Conservation (phyloP, 164 flowering plant species). For the Chloranthus sessilifolius region DNA sequence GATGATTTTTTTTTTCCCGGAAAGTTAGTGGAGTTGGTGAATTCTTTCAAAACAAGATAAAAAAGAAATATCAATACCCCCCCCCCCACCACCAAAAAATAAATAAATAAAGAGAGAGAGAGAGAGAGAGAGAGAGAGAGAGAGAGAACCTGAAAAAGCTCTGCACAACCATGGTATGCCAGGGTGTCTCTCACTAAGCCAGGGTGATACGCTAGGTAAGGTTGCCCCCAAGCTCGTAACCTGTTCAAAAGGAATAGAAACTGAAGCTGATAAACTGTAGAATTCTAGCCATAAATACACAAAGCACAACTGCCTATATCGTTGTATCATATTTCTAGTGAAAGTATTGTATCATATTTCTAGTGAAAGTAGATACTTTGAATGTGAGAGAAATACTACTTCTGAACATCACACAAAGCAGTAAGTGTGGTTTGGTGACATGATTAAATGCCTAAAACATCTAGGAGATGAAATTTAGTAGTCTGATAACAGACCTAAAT, state of each 20-base stretch:
- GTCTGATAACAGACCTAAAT: no score
- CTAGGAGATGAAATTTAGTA: no score
- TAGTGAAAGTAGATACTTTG: no score
- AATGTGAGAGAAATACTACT: no score
- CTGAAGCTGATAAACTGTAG: neutral
- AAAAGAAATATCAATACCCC: no score
- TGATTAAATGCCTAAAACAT: neutral
- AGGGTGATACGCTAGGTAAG: conserved; percentile 83
- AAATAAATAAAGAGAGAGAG: neutral
- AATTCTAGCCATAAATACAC: conserved; percentile 3
- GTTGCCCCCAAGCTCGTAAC: conserved; percentile 68
- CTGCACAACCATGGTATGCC: conserved; percentile 98
- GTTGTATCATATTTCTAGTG: neutral
- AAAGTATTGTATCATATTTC: no score
- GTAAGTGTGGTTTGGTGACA: no score
- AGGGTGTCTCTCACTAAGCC: conserved; percentile 76
- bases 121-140: neutral
- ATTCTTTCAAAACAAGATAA: no score
- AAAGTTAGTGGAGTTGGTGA: no score
- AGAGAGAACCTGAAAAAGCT: conserved; percentile 80
- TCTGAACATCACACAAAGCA: no score
- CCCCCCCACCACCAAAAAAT: no score
- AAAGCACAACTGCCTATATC: neutral
- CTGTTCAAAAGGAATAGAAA: conserved; percentile 30
- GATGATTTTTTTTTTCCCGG: no score